phyloP scores from a whole-genome alignment of 192 early-diverging fungal genomes.

The Backusella morwellensis region DNA sequence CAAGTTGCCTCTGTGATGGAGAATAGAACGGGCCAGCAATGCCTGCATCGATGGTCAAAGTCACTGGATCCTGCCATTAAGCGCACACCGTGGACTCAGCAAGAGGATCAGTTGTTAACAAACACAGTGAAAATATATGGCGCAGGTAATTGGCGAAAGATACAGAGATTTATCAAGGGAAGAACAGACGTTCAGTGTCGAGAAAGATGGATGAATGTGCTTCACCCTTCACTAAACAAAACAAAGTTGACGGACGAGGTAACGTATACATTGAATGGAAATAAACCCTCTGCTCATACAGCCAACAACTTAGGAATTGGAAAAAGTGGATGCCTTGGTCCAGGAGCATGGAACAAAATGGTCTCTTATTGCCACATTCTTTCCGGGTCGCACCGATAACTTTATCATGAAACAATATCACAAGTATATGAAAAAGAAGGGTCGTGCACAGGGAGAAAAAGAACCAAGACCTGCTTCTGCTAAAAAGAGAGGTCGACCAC shows the following conservation, averaged over 20 bases:
- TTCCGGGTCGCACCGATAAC: slow-evolving; percentile 47
- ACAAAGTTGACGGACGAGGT: slow-evolving; percentile 53
- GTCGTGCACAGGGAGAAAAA: background rate
- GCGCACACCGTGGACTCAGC: slow-evolving; percentile 60
- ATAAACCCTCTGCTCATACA: background rate
- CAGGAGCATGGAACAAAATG: slow-evolving; percentile 47
- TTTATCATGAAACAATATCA: slow-evolving; percentile 29
- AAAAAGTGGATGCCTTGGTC: slow-evolving; percentile 44
- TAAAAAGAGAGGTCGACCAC: background rate
- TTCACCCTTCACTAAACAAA: slow-evolving; percentile 56
- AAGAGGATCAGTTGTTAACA: slow-evolving; percentile 66
- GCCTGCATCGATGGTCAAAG: slow-evolving; percentile 71
- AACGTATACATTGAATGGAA: background rate
- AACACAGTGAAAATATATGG: slow-evolving; percentile 67
- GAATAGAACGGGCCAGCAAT: slow-evolving; percentile 68
- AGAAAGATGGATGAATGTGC: slow-evolving; percentile 73
- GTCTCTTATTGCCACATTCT: slow-evolving; percentile 32
- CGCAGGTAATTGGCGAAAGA: slow-evolving; percentile 64
- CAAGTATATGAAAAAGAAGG: background rate
- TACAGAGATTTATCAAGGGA: slow-evolving; percentile 66
- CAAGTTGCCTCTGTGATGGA: slow-evolving; percentile 63
- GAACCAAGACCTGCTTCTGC: background rate
- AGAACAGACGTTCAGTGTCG: slow-evolving; percentile 79
- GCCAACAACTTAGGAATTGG: background rate
- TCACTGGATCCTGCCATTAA: slow-evolving; percentile 65